Evolutionary conservation across 495 filamentous ascomycete genomes (phyloP), one percentile per base, ranked within the genome.

Genomic region (Penicillium herquei): DNA sequence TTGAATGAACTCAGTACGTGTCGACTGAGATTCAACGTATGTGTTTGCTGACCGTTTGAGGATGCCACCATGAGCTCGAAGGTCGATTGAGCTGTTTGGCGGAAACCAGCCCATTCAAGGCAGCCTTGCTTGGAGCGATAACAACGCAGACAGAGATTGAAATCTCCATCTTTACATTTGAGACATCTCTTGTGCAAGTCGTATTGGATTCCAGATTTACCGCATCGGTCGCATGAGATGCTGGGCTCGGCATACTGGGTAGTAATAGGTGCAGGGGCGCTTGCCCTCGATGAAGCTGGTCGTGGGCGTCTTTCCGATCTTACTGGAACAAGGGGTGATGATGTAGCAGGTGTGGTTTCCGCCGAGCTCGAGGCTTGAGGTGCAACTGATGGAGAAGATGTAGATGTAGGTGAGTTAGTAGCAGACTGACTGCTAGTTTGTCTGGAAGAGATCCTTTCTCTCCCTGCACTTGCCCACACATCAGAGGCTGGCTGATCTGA

Each of bases 181-280:
- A 71, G 60, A 70, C 92, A 96, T 66, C 85, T 84, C 69, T 88
- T 91, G 67, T 96, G 90, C 0, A 95, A 73, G 2, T 87, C 82
- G 60, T 96, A 91, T 65, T 94, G 84, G 53, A 96, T 90, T 52
- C 88, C 77, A 3, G 69, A 32, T 54, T 77, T 84, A 14, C 72
- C 67, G 65, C 92, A 96, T 31, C 81, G 69, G 26, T 84, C 78
- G 64, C 92, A 96, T 31, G 76, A 78, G 51, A 96, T 81, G 0
- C 80, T 80, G 3, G 92, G 91, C 58, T 94, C 91, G 3, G 72
- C 54, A 61, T 82, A 92, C 1, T 79, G 76, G 11, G 75, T 65
- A 12, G 76, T 74, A 4, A 71, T 68, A 39, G 63, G 54, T 0
- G 64, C 45, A 14, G 72, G 49, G 6, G 58, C 55, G 37, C 62